phyloP scores from a whole-genome alignment of 192 early-diverging fungal species.

The Geranomyces variabilis region DNA sequence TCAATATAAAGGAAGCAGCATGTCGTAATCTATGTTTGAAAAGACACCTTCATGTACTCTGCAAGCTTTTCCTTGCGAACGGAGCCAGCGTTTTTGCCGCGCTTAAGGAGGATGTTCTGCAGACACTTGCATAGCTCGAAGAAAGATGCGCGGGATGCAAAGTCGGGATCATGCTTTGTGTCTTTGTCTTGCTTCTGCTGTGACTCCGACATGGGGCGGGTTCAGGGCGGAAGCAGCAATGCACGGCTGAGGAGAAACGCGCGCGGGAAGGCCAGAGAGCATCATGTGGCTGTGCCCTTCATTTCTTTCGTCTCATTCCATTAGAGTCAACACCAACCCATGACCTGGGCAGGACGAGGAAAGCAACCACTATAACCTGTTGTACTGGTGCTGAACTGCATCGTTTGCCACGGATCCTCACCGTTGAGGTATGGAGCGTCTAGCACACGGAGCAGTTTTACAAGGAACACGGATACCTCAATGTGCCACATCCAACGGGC shows the following conservation, averaged over 20 bases:
- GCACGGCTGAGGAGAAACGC: no score
- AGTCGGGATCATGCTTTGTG: background rate
- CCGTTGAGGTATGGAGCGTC: conserved; percentile 42
- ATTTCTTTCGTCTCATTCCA: no score
- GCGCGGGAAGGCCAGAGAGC: no score
- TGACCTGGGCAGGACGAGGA: conserved; percentile 11
- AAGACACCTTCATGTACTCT: conserved; percentile 26
- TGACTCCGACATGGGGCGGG: no score
- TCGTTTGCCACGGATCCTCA: conserved; percentile 11
- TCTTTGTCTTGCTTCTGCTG: no score
- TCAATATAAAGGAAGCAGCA: background rate
- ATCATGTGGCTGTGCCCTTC: no score
- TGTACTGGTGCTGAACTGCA: conserved; percentile 29
- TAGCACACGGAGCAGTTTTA: conserved; percentile 46
- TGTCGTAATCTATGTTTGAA: background rate
- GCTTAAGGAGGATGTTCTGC: conserved; percentile 34
- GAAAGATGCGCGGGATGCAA: conserved; percentile 29
- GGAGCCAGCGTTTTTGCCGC: conserved; percentile 32
- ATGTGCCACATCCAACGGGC: conserved; percentile 25
- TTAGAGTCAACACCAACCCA: no score
- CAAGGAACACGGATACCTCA: conserved; percentile 34
- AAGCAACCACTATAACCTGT: conserved; percentile 6
- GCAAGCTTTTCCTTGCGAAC: conserved; percentile 6
- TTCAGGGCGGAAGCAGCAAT: no score
- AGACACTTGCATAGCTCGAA: conserved; percentile 32